A percentile compares a stretch with the other conserved stretches of the same genome.
phyloP scores from a whole-genome alignment of 257 asterid genomes.

The Salvia rosmarinus region DNA sequence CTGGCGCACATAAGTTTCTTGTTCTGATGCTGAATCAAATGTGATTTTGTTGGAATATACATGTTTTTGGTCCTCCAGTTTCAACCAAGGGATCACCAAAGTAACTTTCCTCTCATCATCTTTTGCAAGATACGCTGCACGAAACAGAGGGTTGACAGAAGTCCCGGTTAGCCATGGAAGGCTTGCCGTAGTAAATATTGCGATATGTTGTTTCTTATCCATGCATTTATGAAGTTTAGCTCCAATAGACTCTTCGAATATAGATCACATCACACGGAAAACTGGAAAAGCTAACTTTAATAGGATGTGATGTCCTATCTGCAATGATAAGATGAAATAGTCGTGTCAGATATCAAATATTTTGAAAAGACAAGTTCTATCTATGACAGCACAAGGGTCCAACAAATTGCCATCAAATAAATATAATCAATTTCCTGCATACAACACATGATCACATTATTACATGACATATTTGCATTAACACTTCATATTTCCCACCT shows the following conservation, averaged over 20 bases:
- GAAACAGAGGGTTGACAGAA: conserved; percentile 91
- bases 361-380: conserved; percentile 1
- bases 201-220: conserved; percentile 64
- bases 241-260: conserved; percentile 30
- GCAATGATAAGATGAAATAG: conserved; percentile 32
- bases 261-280: conserved; percentile 17
- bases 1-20: conserved; percentile 74
- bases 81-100: conserved; percentile 94
- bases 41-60: conserved; percentile 79
- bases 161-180: conserved; percentile 99
- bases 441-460: conserved; percentile 7
- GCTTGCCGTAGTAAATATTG: conserved; percentile 97
- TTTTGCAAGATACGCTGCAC: conserved; percentile 92
- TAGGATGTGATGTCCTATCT: conserved; percentile 28
- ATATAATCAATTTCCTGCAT: conserved; percentile 3
- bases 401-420: conserved; percentile 19
- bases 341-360: conserved; percentile 24
- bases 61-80: conserved; percentile 72
- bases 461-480: background rate
- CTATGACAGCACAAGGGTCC: conserved; percentile 6
- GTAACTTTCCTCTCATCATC: conserved; percentile 63
- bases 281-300: conserved; percentile 30
- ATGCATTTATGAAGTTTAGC: conserved; percentile 40
- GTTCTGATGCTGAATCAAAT: conserved; percentile 69
- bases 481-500: too few species aligned